phyloP scores from a whole-genome alignment of 208 protist species.

The Angomonas desouzai region DNA sequence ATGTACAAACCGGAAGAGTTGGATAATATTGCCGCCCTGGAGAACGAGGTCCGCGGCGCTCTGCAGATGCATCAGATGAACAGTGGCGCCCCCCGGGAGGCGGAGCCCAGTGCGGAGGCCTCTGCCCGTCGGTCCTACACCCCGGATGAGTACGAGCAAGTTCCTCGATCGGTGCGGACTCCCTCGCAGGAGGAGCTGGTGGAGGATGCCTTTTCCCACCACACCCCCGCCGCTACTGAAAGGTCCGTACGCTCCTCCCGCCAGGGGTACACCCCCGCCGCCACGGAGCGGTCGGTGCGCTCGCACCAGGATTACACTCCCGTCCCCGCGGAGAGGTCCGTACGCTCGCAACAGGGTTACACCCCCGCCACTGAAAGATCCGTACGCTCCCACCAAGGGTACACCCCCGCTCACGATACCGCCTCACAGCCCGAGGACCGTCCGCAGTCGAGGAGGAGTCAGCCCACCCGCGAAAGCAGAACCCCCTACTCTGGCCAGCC shows the following conservation, averaged over 20 bases:
- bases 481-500: slow-evolving; percentile 6
- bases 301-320: background rate
- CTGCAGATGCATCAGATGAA: slow-evolving; percentile 22
- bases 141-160: slow-evolving; percentile 12
- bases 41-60: slow-evolving; percentile 52
- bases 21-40: slow-evolving; percentile 44
- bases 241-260: slow-evolving; percentile 5
- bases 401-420: background rate
- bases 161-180: background rate
- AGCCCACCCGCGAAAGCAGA: background rate
- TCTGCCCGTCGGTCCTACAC: slow-evolving; percentile 14
- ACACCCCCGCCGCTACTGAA: background rate
- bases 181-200: slow-evolving; percentile 2
- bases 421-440: background rate
- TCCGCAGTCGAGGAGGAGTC: too few species aligned
- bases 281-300: background rate
- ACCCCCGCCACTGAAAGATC: background rate
- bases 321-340: background rate
- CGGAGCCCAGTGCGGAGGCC: slow-evolving; percentile 1
- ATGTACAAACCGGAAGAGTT: slow-evolving; percentile 58
- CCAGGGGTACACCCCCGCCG: too few species aligned
- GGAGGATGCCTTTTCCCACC: slow-evolving; percentile 3
- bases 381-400: background rate
- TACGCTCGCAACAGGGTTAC: too few species aligned
- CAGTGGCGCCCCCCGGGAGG: slow-evolving; percentile 13